Evolutionary conservation across 2,329 filamentous ascomycete genomes (phyloP), one percentile per base, ranked within the genome.

Genomic region (Trichoderma sp.): DNA sequence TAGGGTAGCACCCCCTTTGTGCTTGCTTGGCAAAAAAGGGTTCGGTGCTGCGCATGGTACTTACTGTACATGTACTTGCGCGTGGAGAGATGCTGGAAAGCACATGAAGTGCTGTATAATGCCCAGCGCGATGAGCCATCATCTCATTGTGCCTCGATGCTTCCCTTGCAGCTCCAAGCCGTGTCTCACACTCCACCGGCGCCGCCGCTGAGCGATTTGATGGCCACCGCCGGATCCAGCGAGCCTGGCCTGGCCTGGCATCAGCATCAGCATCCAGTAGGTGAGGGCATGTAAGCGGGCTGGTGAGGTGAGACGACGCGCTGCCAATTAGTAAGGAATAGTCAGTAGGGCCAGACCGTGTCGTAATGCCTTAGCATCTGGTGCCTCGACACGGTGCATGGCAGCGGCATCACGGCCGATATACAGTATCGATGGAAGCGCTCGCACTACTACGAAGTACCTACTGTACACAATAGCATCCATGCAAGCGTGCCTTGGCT

Each of bases 181-280:
- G 34, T n/a, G 63, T 58, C n/a, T 43, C 54, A 39, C 54, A 21
- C 61, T 51, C 63, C 63, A 58, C 63, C 34, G 8, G 49, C 24
- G 52, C 52, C 34, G 63, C 52, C 52, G 34, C 52, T 66, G 63
- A 58, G 63, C 63, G 63, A 66, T 66, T 66, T 66, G 63, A 55
- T 28, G 18, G 18, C 56, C 34, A 43, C 56, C 56, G 56, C 56
- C 37, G 56, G 32, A 59, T 43, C 34, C n/a, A 43, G 56, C 56
- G 39, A 43, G 39, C 39, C 39, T 43, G 39, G 39, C 55, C 43
- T 34, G 43, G 60, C 55, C 30, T 34, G 30, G 60, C 60, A 64
- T 55, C 60, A 64, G 49, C 60, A 52, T 26, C 39, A 63, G 46
- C 59, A 43, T n/a, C n/a, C n/a, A n/a, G n/a, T 58, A 21, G 32